Percentiles rank a stretch among this genome's conserved stretches.
Evolutionary conservation across 2,329 filamentous ascomycete species (phyloP).

Genomic region (Fusarium mangiferae): DNA sequence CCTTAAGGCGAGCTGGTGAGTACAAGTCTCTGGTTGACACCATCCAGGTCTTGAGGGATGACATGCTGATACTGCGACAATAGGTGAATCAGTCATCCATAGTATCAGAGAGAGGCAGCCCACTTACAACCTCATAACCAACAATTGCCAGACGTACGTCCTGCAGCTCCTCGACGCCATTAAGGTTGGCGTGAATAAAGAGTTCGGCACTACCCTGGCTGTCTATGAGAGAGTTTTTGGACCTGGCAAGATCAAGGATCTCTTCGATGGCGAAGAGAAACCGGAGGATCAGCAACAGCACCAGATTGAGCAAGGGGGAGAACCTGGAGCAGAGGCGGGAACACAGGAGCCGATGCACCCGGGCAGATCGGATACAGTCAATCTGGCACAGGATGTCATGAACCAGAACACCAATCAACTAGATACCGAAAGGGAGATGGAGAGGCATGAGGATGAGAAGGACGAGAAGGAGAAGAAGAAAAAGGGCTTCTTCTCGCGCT

Average conservation of each 20-base stretch:
- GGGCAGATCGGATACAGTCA: conserved; percentile 54
- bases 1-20: conserved; percentile 59
- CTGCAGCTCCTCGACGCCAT: conserved; percentile 64
- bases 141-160: conserved; percentile 70
- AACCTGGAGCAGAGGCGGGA: background rate
- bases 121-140: conserved; percentile 67
- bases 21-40: background rate
- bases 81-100: conserved; percentile 64
- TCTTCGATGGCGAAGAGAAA: conserved; percentile 55
- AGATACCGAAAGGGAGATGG: conserved; percentile 52
- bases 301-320: background rate
- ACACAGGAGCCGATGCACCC: conserved; percentile 3
- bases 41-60: accelerated
- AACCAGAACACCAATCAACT: conserved; percentile 63
- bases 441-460: conserved; percentile 1
- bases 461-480: conserved; percentile 20
- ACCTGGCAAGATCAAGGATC: conserved; percentile 60
- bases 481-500: conserved; percentile 21
- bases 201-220: conserved; percentile 64
- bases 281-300: background rate
- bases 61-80: accelerated
- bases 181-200: conserved; percentile 59
- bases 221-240: conserved; percentile 64
- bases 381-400: conserved; percentile 63
- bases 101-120: conserved; percentile 60